These are phyloP conservation scores for Pleurotus giganteus DNA, from an alignment of 768 basidiomycete genomes.

Conservation along the genomic window DNA sequence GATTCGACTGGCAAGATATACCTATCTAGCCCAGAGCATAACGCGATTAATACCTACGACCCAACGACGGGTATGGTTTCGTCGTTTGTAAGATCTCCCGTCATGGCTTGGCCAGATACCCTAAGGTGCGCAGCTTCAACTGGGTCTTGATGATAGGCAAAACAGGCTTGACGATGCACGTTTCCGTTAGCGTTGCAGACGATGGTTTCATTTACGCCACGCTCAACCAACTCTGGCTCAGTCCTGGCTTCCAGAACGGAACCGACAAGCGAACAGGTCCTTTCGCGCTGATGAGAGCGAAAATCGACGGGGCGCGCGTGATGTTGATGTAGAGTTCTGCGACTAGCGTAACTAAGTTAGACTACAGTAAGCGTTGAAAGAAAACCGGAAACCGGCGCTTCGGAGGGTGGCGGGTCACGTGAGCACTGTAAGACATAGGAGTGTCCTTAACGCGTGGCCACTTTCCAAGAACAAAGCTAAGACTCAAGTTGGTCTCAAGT, in stretches of 20 bases:
- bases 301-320: background rate
- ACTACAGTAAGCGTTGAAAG: too few relatives aligned
- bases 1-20: constrained; percentile 17
- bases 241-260: background rate
- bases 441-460: too few relatives aligned
- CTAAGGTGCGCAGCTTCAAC: background rate
- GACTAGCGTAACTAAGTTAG: too few relatives aligned
- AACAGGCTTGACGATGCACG: background rate
- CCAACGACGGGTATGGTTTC: constrained; percentile 14
- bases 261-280: background rate
- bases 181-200: background rate
- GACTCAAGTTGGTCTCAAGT: too few relatives aligned
- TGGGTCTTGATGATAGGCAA: background rate
- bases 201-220: background rate
- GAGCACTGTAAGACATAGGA: too few relatives aligned
- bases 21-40: constrained; percentile 16
- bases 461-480: too few relatives aligned
- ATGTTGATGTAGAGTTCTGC: background rate
- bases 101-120: constrained; percentile 12
- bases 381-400: too few relatives aligned
- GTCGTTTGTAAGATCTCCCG: constrained; percentile 14
- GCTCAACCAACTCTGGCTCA: background rate
- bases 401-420: too few relatives aligned
- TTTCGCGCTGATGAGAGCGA: background rate
- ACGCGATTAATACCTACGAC: constrained; percentile 16